Evolutionary conservation across 345 rosid genomes (phyloP).

Genomic region (Lagerstroemia speciosa): DNA sequence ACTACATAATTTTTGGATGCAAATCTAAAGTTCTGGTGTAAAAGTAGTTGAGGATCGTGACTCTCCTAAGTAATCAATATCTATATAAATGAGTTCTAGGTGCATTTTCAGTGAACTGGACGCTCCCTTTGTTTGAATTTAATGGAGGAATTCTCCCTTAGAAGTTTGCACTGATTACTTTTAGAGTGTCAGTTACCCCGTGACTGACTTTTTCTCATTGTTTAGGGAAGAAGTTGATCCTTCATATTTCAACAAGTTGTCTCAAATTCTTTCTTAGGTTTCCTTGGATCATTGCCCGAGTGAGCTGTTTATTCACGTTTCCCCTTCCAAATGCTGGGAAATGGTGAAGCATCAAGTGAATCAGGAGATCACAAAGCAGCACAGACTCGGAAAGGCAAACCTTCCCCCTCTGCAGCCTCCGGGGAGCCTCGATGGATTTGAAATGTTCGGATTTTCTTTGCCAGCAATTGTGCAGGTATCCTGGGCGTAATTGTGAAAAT

Average conservation of each 20-base stretch:
- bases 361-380: conserved; percentile 81
- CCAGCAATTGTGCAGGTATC: conserved; percentile 91
- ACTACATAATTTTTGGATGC: neutral
- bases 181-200: neutral
- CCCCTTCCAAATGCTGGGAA: conserved; percentile 95
- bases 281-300: conserved; percentile 60
- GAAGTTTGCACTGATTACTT: neutral
- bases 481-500: neutral
- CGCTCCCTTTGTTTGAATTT: too few relatives aligned
- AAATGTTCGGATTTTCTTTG: conserved; percentile 91
- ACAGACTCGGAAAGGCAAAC: conserved; percentile 28
- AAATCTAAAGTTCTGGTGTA: neutral
- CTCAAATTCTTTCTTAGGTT: conserved; percentile 41
- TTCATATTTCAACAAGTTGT: neutral
- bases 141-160: neutral
- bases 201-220: neutral
- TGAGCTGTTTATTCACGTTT: conserved; percentile 80
- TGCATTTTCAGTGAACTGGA: too few relatives aligned
- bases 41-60: neutral
- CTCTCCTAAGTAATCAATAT: neutral
- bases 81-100: too few relatives aligned
- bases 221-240: neutral
- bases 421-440: conserved; percentile 90
- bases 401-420: conserved; percentile 94
- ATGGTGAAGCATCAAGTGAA: conserved; percentile 92